Conservation (phyloP, 768 basidiomycete genomes). For the Rhodotorula babjevae region DNA sequence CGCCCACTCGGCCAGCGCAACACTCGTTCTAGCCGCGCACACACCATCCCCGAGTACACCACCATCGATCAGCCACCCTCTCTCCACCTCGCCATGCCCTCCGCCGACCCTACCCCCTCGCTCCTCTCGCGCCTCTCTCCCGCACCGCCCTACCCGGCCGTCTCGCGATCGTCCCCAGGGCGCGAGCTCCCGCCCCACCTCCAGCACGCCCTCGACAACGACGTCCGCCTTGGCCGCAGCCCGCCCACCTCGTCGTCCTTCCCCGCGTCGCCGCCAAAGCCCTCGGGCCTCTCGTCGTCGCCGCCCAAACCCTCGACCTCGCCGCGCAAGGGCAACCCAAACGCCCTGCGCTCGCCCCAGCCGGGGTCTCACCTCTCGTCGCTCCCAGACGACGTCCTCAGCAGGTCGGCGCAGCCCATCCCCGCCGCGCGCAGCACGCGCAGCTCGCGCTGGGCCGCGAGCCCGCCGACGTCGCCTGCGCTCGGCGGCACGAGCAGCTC, state of each 20-base stretch:
- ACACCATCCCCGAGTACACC: not conserved
- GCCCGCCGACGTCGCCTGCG: not conserved
- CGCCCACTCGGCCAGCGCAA: no score
- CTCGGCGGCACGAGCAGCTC: not conserved
- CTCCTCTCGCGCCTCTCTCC: slow-evolving; percentile 21
- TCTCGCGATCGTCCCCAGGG: not conserved
- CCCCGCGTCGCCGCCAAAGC: not conserved
- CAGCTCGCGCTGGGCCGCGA: slow-evolving; percentile 24
- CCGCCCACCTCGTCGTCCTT: not conserved
- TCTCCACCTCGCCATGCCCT: not conserved
- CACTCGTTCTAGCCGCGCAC: no score
- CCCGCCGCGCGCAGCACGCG: not conserved
- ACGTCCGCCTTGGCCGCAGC: not conserved
- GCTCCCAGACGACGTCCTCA: not conserved
- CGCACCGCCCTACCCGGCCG: not conserved
- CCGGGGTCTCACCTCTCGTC: not conserved
- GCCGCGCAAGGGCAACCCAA: not conserved
- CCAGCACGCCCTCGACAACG: not conserved
- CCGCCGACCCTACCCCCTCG: slow-evolving; percentile 3
- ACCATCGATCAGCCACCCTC: not conserved
- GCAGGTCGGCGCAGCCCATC: not conserved
- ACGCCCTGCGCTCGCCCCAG: not conserved
- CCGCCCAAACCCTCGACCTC: not conserved
- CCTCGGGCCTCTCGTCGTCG: not conserved
- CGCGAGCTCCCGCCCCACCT: slow-evolving; percentile 8